phyloP scores from a whole-genome alignment of 164 flowering plant species.

The Dillenia suffruticosa region DNA sequence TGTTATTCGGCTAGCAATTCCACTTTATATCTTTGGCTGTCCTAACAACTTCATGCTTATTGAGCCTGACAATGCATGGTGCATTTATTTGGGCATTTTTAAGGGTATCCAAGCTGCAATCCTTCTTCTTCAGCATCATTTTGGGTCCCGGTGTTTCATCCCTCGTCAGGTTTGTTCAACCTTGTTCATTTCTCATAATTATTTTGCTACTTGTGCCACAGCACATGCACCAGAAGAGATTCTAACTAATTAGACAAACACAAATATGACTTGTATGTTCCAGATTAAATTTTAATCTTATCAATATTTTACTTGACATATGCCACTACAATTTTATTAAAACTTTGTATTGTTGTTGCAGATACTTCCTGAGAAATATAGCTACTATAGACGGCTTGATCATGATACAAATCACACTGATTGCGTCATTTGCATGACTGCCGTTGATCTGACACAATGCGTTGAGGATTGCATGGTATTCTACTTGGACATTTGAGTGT shows the following conservation, averaged over 20 bases:
- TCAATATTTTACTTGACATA: not conserved
- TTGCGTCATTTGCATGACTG: constrained; percentile 97
- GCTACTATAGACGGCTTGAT: constrained; percentile 72
- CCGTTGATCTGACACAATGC: constrained; percentile 68
- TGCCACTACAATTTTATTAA: not conserved
- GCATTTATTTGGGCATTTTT: constrained; percentile 59
- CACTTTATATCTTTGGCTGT: constrained; percentile 91
- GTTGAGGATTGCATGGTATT: constrained; percentile 87
- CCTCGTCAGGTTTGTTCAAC: constrained; percentile 76
- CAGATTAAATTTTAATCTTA: no score
- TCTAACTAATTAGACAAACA: no score
- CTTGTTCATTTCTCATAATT: no score
- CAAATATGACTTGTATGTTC: no score
- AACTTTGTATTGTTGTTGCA: constrained; percentile 28
- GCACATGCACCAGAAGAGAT: no score
- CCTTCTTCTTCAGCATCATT: constrained; percentile 92
- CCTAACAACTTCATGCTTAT: constrained; percentile 96
- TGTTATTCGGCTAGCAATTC: constrained; percentile 81
- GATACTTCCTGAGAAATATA: constrained; percentile 95
- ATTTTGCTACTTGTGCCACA: no score
- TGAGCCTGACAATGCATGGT: constrained; percentile 78
- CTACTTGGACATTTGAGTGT: not conserved
- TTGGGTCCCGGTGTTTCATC: constrained; percentile 95
- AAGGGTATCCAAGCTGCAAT: constrained; percentile 74
- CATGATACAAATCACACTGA: constrained; percentile 54